Evolutionary conservation across 768 basidiomycete species (phyloP), one percentile per base, ranked within the genome.

Genomic region (Scleroderma citrinum): DNA sequence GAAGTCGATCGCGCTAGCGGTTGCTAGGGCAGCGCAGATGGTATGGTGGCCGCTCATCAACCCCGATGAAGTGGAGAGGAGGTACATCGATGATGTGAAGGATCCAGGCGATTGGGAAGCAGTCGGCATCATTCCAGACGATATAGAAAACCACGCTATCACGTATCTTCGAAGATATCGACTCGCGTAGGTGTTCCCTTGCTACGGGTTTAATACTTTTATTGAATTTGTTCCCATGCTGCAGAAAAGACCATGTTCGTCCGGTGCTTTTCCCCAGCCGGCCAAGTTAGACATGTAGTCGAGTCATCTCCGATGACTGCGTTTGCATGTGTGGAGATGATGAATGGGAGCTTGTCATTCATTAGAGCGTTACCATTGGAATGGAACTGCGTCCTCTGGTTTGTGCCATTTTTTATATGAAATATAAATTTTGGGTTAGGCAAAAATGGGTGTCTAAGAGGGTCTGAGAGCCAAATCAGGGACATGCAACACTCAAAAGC

Each of bases 41-140:
- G 76, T 68, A 0, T 99, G 92, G 93, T 98, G 94, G 93, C 93
- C 94, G 12, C 77, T 87, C 32, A 74, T 96, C 44, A 82, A 79
- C 63, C 90, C 92, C 1, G 95, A 99, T 64, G 93, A 96, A 67
- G 85, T 99, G 19, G 77, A 80, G 59, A 76, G 96, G 60, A 80
- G 91, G 51, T 96, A 81, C 65, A 80, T 97, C 56, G 78, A 92
- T 69, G 94, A 98, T 66, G 72, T 73, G 32, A 77, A 82, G 49
- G 78, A 73, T 50, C 76, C 72, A 17, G 90, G 90, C 20, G 85
- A 85, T 63, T 97, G 92, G 92, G 82, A 82, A 57, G 77, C 78
- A 40, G 74, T 96, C 52, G 87, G 88, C 20, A 81, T 97, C 49
- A 69, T 70, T 24, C 94, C 94, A 24, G 81, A 87, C 49, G 83